These are phyloP conservation scores for Andrographis paniculata DNA, from an alignment of 305 asterid species.

Conservation along the genomic window DNA sequence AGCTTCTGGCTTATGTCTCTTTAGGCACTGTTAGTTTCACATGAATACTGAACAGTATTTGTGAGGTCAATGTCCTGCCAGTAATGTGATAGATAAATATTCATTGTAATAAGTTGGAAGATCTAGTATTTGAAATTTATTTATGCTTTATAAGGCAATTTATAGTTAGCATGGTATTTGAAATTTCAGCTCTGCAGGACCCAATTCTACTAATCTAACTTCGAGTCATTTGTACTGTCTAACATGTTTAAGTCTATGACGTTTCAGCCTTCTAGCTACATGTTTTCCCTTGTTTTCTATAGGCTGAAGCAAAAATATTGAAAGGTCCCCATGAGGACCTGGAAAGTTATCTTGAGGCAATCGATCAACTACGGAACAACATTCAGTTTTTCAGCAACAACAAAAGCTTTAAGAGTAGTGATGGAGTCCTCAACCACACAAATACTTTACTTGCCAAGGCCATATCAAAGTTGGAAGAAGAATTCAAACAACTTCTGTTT, in stretches of 20 bases:
- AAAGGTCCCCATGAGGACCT: conserved; percentile 98
- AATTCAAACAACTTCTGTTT: conserved; percentile 69
- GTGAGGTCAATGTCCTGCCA: too few species aligned
- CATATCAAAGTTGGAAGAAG: conserved; percentile 96
- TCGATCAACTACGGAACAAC: conserved; percentile 79
- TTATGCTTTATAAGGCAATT: background rate
- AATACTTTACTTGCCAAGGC: conserved; percentile 84
- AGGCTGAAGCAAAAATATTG: conserved; percentile 98
- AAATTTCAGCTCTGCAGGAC: background rate
- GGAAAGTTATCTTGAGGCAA: conserved; percentile 90
- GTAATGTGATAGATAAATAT: too few species aligned
- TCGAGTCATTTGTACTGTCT: background rate
- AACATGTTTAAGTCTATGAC: background rate
- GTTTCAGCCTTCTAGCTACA: conserved; percentile 10
- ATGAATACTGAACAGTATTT: too few species aligned
- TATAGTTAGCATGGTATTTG: too few species aligned
- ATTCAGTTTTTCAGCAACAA: conserved; percentile 78
- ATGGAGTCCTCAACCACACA: conserved; percentile 81
- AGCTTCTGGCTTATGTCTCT: too few species aligned
- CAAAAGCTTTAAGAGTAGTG: conserved; percentile 92
- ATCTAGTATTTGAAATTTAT: too few species aligned
- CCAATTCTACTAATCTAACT: background rate
- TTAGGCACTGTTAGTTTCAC: too few species aligned
- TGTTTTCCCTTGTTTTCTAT: conserved; percentile 15
- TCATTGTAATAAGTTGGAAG: too few species aligned